Conservation (phyloP, 2,329 filamentous ascomycete genomes). For the Trichoderma brevicompactum region DNA sequence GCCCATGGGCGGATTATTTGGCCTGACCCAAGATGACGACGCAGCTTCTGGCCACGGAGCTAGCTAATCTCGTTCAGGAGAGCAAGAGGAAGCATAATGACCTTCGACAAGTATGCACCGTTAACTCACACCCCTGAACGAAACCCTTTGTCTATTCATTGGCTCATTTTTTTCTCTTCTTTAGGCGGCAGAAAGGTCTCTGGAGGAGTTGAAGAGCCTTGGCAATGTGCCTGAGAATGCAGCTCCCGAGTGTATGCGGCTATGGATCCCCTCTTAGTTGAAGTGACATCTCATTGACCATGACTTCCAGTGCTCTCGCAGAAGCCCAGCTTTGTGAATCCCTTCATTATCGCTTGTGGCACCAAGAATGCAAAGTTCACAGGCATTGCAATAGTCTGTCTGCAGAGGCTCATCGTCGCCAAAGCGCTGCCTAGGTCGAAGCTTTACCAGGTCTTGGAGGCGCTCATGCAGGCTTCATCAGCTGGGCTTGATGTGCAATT, state of each 20-base stretch:
- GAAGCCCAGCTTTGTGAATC: slow-evolving; percentile 82
- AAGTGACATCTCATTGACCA: slow-evolving; percentile 30
- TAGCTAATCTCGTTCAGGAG: slow-evolving; percentile 90
- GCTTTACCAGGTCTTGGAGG: slow-evolving; percentile 84
- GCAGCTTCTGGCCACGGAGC: slow-evolving; percentile 84
- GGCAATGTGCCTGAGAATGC: slow-evolving; percentile 44
- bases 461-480: slow-evolving; percentile 81
- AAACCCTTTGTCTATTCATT: background rate
- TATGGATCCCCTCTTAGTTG: slow-evolving; percentile 24
- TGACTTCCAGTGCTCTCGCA: slow-evolving; percentile 73
- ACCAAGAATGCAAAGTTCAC: slow-evolving; percentile 92
- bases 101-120: slow-evolving; percentile 69
- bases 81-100: slow-evolving; percentile 94
- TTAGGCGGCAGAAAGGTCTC: slow-evolving; percentile 88
- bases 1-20: slow-evolving; percentile 34
- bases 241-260: slow-evolving; percentile 44
- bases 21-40: slow-evolving; percentile 72
- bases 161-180: background rate
- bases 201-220: slow-evolving; percentile 77
- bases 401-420: slow-evolving; percentile 85
- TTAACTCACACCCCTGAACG: background rate
- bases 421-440: slow-evolving; percentile 78
- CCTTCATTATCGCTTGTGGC: slow-evolving; percentile 90
- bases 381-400: slow-evolving; percentile 81
- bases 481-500: slow-evolving; percentile 87